Conservation (phyloP, 768 basidiomycete species). For the Gymnopilus junonius region DNA sequence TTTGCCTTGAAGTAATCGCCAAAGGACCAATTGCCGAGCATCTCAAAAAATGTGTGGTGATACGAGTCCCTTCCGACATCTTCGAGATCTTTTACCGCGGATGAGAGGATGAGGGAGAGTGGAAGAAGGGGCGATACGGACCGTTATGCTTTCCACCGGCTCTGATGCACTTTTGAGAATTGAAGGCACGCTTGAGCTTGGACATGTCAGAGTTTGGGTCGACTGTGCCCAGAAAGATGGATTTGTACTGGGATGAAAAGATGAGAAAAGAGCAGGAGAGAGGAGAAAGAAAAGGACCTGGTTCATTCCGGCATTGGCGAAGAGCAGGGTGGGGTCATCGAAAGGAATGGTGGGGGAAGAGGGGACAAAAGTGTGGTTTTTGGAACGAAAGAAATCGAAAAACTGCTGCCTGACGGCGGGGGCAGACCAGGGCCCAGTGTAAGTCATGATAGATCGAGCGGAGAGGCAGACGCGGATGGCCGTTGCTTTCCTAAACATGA, state of each 20-base stretch:
- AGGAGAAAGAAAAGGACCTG: constrained; percentile 47
- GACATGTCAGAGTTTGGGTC: constrained; percentile 93
- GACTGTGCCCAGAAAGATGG: constrained; percentile 97
- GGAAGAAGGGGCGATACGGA: constrained; percentile 28
- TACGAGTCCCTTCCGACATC: constrained; percentile 99
- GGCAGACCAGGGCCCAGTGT: constrained; percentile 75
- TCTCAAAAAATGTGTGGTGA: constrained; percentile 98
- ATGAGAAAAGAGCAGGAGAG: not conserved
- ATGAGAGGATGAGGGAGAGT: not conserved
- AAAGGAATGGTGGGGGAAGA: constrained; percentile 95
- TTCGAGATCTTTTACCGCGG: constrained; percentile 74
- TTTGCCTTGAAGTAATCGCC: constrained; percentile 98
- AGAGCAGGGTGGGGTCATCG: constrained; percentile 96
- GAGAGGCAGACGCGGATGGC: constrained; percentile 21
- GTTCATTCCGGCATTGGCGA: constrained; percentile 99
- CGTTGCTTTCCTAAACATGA: constrained; percentile 24
- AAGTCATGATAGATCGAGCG: constrained; percentile 40
- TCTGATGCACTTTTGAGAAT: constrained; percentile 97
- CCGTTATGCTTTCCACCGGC: constrained; percentile 99
- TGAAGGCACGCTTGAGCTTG: constrained; percentile 91
- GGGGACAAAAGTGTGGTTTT: constrained; percentile 86
- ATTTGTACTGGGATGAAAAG: constrained; percentile 73
- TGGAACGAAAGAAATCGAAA: constrained; percentile 84
- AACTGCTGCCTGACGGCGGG: constrained; percentile 83
- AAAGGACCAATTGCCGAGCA: constrained; percentile 99